Evolutionary conservation across 495 filamentous ascomycete species (phyloP).

Genomic region (Podospora sp.): DNA sequence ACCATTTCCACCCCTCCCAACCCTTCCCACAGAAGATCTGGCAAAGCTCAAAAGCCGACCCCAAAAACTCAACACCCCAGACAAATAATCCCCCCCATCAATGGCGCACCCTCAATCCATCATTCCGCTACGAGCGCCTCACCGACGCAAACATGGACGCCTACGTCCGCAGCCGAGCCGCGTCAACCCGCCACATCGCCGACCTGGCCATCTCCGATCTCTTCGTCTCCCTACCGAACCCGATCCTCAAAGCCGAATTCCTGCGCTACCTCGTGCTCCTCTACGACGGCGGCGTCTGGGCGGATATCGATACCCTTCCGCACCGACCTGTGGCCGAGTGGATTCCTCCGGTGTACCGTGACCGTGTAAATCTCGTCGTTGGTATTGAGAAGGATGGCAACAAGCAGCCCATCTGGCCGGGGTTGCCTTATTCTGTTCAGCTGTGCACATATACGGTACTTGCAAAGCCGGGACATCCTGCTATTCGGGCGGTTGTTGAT

Average conservation of each 20-base stretch:
- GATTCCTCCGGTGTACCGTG: too few relatives aligned
- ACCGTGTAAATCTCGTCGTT: too few relatives aligned
- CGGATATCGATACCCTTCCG: too few relatives aligned
- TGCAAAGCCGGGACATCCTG: too few relatives aligned
- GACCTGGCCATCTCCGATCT: conserved; percentile 12
- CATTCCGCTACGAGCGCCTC: conserved; percentile 9
- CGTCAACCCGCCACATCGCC: background rate
- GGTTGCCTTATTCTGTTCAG: too few relatives aligned
- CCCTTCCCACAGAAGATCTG: conserved; percentile 5
- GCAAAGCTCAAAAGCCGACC: conserved; percentile 10
- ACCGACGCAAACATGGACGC: conserved; percentile 8
- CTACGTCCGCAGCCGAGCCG: background rate
- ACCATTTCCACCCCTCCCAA: background rate
- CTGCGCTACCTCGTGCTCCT: too few relatives aligned
- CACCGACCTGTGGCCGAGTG: too few relatives aligned
- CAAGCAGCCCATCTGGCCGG: too few relatives aligned
- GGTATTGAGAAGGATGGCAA: too few relatives aligned
- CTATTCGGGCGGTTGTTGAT: background rate
- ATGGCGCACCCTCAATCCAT: background rate
- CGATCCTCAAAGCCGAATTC: background rate
- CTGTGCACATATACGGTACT: too few relatives aligned
- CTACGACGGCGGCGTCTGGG: too few relatives aligned
- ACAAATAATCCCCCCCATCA: background rate
- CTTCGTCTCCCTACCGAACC: background rate
- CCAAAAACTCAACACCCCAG: background rate